These are phyloP conservation scores for Fusarium heterosporum DNA, from an alignment of 2,329 filamentous ascomycete genomes.

Conservation along the genomic window DNA sequence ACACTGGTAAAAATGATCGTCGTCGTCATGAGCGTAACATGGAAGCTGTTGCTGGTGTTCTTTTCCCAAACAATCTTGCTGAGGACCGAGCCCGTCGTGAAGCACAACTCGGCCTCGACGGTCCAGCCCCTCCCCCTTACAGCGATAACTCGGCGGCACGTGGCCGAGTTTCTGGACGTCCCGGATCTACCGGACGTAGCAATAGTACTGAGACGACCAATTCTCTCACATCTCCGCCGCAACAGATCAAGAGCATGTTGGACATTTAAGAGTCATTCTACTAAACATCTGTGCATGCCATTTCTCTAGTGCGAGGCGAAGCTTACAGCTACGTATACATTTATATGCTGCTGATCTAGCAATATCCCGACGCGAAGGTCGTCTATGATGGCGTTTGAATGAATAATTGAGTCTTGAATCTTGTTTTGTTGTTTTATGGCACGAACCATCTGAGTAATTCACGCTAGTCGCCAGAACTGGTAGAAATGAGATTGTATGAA, in stretches of 20 bases:
- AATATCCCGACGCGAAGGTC: slow-evolving; percentile 17
- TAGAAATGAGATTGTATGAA: slow-evolving; percentile 30
- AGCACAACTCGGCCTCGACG: slow-evolving; percentile 58
- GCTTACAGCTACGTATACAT: slow-evolving; percentile 7
- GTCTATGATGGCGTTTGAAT: slow-evolving; percentile 16
- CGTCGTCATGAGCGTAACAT: slow-evolving; percentile 60
- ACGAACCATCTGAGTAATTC: neutral
- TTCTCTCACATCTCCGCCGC: slow-evolving; percentile 62
- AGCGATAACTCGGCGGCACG: slow-evolving; percentile 43
- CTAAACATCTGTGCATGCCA: neutral
- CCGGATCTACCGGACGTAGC: slow-evolving; percentile 55
- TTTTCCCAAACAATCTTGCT: slow-evolving; percentile 60
- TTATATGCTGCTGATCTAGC: slow-evolving; percentile 18
- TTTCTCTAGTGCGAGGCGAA: neutral
- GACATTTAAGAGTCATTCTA: slow-evolving; percentile 57
- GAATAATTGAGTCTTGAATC: slow-evolving; percentile 20
- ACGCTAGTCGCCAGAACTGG: neutral
- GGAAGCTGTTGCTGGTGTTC: slow-evolving; percentile 57
- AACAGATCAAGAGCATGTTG: slow-evolving; percentile 69
- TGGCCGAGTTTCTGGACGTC: slow-evolving; percentile 41
- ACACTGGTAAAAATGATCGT: slow-evolving; percentile 58
- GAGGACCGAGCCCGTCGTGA: slow-evolving; percentile 51
- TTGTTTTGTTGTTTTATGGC: slow-evolving; percentile 8
- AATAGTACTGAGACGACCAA: slow-evolving; percentile 60
- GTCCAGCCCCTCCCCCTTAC: slow-evolving; percentile 58